These are phyloP conservation scores for Leptodermis oblonga DNA, from an alignment of 257 asterid genomes.

Conservation along the genomic window DNA sequence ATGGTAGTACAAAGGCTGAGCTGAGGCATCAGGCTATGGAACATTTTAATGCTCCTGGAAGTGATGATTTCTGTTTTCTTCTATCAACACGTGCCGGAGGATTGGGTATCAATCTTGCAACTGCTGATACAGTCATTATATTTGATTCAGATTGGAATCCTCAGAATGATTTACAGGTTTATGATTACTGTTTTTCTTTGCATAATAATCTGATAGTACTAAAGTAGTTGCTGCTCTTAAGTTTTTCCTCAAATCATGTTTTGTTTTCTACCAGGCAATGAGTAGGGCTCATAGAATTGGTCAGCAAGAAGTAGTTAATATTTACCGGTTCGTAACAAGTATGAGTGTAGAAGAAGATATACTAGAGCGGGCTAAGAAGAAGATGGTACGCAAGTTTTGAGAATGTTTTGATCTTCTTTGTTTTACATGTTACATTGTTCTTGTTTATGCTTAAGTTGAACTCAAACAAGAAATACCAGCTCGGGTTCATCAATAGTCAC, in stretches of 20 bases:
- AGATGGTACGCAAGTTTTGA: slow-evolving; percentile 62
- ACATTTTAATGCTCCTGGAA: slow-evolving; percentile 95
- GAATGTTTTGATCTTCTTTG: slow-evolving; percentile 1
- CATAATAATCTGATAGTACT: background rate
- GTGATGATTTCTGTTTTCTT: slow-evolving; percentile 99
- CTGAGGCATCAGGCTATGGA: slow-evolving; percentile 99
- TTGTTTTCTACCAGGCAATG: slow-evolving; percentile 68
- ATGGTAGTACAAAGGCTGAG: slow-evolving; percentile 98
- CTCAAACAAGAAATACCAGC: background rate
- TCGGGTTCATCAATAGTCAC: no score
- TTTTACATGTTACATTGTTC: background rate
- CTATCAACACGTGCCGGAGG: slow-evolving; percentile 99
- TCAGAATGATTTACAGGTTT: slow-evolving; percentile 97
- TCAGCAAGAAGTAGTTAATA: slow-evolving; percentile 98
- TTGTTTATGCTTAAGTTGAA: background rate
- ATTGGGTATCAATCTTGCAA: slow-evolving; percentile 97
- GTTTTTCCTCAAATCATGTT: slow-evolving; percentile 2
- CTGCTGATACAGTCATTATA: slow-evolving; percentile 98
- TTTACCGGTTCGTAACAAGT: slow-evolving; percentile 96
- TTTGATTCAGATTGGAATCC: slow-evolving; percentile 99
- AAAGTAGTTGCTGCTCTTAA: slow-evolving; percentile 10
- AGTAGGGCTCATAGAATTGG: slow-evolving; percentile 99
- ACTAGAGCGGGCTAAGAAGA: slow-evolving; percentile 97
- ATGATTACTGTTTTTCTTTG: slow-evolving; percentile 8
- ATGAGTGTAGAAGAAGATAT: slow-evolving; percentile 99